Conservation (phyloP, 768 basidiomycete species). For the Tulasnella sp. region DNA sequence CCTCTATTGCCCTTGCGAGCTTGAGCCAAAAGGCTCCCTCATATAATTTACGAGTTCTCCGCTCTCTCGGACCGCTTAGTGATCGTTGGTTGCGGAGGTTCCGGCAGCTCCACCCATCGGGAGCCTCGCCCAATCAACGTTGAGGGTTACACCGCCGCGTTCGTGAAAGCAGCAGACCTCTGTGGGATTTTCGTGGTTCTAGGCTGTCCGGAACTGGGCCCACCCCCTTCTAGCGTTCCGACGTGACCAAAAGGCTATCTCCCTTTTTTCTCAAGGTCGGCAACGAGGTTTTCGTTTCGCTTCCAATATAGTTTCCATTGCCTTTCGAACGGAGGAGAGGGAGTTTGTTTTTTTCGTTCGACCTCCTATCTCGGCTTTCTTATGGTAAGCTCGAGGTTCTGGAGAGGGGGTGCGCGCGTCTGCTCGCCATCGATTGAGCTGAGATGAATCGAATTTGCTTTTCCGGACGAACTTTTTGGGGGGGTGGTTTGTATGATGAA, state of each 20-base stretch:
- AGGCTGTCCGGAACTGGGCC: not conserved
- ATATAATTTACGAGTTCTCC: not conserved
- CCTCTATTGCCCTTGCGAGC: not conserved
- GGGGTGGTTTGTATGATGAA: not conserved
- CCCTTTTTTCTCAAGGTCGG: conserved; percentile 7
- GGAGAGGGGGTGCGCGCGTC: not conserved
- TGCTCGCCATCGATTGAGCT: not conserved
- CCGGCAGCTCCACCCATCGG: not conserved
- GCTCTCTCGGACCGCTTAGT: conserved; percentile 8
- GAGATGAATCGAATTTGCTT: conserved; percentile 5
- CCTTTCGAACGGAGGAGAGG: not conserved
- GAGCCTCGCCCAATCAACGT: conserved; percentile 12
- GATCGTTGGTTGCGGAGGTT: not conserved
- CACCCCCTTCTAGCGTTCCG: not conserved
- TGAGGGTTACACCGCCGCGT: conserved; percentile 2
- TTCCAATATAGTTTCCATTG: not conserved
- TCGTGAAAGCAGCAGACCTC: not conserved
- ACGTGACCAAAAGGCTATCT: conserved; percentile 4
- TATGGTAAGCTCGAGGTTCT: not conserved
- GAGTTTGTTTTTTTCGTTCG: not conserved
- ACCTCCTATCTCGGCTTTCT: not conserved
- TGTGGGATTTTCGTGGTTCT: conserved; percentile 11
- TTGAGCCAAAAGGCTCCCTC: not conserved
- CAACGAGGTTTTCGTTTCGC: conserved; percentile 5
- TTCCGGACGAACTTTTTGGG: not conserved